Conservation (phyloP, 345 rosid species). For the Orychophragmus violaceus region DNA sequence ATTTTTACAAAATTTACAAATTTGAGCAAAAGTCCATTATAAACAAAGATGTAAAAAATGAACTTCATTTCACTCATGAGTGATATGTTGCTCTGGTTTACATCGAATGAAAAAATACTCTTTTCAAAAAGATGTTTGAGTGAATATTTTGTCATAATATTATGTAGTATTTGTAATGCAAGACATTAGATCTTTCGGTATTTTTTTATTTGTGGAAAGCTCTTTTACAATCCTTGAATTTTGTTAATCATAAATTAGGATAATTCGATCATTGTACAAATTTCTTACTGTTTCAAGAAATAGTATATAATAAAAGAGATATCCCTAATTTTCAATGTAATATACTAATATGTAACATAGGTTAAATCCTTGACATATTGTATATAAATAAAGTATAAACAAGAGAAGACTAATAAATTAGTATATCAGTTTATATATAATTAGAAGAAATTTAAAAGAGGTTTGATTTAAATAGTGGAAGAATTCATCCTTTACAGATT, state of each 20-base stretch:
- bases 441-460: not conserved
- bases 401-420: not conserved
- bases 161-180: too few species aligned
- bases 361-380: not conserved
- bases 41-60: not conserved
- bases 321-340: not conserved
- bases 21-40: not conserved
- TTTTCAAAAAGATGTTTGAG: too few species aligned
- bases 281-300: too few species aligned
- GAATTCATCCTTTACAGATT: conserved; percentile 11
- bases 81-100: too few species aligned
- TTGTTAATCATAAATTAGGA: too few species aligned
- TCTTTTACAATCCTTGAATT: too few species aligned
- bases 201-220: too few species aligned
- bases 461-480: conserved; percentile 15
- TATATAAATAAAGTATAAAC: conserved; percentile 12
- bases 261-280: too few species aligned
- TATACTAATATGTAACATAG: not conserved
- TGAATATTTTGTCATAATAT: too few species aligned
- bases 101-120: too few species aligned
- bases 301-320: not conserved
- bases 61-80: not conserved
- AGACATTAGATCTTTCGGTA: too few species aligned
- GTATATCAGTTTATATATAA: not conserved
- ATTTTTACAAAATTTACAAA: not conserved